A percentile compares a stretch with the other conserved stretches of the same genome.
Conservation (phyloP, 2,329 filamentous ascomycete species). For the Pseudogymnoascus sp. region DNA sequence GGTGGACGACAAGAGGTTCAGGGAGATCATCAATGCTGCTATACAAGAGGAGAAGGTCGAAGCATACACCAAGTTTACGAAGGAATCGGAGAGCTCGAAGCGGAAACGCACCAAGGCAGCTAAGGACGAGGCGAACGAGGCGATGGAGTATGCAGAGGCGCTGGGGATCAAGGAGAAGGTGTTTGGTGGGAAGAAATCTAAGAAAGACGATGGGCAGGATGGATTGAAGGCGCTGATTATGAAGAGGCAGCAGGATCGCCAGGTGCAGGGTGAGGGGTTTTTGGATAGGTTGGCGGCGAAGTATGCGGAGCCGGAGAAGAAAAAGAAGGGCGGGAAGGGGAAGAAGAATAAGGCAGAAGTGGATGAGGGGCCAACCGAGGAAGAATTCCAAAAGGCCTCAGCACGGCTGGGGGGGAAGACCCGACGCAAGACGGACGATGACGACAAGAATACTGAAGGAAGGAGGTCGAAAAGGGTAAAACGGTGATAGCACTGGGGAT, state of each 20-base stretch:
- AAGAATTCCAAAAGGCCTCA: conserved; percentile 53
- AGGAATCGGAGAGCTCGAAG: conserved; percentile 63
- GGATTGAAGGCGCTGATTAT: conserved; percentile 69
- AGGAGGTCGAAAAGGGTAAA: neutral
- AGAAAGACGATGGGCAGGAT: conserved; percentile 39
- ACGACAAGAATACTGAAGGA: neutral
- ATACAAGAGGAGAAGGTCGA: conserved; percentile 65
- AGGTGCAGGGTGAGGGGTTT: conserved; percentile 44
- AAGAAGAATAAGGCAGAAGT: conserved; percentile 60
- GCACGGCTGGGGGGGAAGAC: conserved; percentile 36
- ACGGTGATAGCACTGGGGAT: neutral
- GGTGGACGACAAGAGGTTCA: conserved; percentile 80
- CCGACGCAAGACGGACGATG: neutral
- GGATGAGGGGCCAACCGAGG: conserved; percentile 49
- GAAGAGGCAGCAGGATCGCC: conserved; percentile 58
- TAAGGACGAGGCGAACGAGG: conserved; percentile 62
- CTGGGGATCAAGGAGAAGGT: conserved; percentile 67
- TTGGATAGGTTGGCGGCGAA: conserved; percentile 71
- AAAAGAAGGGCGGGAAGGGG: conserved; percentile 41
- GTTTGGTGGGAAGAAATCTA: conserved; percentile 43
- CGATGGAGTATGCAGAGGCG: conserved; percentile 68
- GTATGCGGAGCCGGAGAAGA: conserved; percentile 45
- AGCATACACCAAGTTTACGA: conserved; percentile 60
- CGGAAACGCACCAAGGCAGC: conserved; percentile 55
- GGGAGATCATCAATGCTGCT: conserved; percentile 71